Conservation (phyloP, 2,329 filamentous ascomycete species). For the Microthyrium microscopicum region DNA sequence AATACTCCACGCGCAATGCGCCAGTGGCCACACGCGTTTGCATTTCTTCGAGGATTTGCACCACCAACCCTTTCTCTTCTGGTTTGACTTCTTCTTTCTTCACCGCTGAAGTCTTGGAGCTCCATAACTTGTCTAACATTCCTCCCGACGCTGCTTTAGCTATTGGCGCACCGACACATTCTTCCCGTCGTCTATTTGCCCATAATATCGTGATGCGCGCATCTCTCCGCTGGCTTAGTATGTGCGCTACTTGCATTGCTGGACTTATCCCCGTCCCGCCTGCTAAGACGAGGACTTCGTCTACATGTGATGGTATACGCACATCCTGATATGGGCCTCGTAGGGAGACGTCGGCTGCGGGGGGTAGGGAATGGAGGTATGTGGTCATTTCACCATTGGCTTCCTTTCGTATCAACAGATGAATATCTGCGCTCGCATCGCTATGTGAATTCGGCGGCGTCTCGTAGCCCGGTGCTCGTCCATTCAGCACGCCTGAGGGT, state of each 20-base stretch:
- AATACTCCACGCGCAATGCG: conserved; percentile 52
- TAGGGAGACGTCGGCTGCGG: conserved; percentile 52
- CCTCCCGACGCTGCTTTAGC: too few relatives aligned
- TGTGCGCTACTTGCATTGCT: conserved; percentile 62
- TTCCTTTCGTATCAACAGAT: conserved; percentile 62
- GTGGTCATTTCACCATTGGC: conserved; percentile 69
- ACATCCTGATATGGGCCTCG: conserved; percentile 66
- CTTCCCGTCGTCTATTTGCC: conserved; percentile 54
- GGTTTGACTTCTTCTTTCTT: too few relatives aligned
- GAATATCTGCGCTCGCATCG: not conserved
- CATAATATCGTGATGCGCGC: conserved; percentile 56
- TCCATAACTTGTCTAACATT: too few relatives aligned
- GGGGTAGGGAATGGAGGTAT: conserved; percentile 52
- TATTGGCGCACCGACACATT: conserved; percentile 46
- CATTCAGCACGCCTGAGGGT: conserved; percentile 16
- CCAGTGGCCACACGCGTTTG: not conserved
- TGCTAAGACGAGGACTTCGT: conserved; percentile 63
- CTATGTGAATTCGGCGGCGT: too few relatives aligned
- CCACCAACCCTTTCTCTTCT: conserved; percentile 4
- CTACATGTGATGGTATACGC: conserved; percentile 33
- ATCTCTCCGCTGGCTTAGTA: conserved; percentile 33
- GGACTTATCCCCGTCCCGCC: conserved; percentile 88
- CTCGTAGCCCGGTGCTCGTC: too few relatives aligned
- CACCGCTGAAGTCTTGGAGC: too few relatives aligned
- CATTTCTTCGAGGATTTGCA: conserved; percentile 6